phyloP scores from a whole-genome alignment of 192 early-diverging fungal species.

The Backusella parvicylindrica region DNA sequence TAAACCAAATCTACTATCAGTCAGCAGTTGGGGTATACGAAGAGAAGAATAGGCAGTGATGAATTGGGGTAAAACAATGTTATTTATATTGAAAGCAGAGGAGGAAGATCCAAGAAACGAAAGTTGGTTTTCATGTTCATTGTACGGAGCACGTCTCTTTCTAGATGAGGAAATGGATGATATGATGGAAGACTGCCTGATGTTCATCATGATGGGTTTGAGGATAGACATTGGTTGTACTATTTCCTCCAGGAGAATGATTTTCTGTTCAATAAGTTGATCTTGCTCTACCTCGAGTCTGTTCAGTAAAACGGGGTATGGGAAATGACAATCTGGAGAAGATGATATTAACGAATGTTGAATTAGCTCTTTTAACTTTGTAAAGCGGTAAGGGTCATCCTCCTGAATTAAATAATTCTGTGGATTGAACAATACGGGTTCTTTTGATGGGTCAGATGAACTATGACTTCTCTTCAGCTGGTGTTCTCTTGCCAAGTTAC shows the following conservation, averaged over 20 bases:
- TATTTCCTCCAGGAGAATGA: background rate
- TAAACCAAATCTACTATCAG: constrained; percentile 1
- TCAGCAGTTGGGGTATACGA: background rate
- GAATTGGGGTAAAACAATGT: constrained; percentile 3
- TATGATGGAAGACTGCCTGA: constrained; percentile 13
- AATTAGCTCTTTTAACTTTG: constrained; percentile 41
- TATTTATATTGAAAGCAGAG: background rate
- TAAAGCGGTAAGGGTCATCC: constrained; percentile 37
- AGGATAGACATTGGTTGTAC: constrained; percentile 10
- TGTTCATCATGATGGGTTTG: constrained; percentile 27
- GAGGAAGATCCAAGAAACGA: background rate
- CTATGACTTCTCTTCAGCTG: background rate
- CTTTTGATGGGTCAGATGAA: background rate
- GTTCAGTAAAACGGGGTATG: constrained; percentile 71
- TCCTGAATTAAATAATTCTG: background rate
- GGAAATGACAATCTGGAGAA: constrained; percentile 75
- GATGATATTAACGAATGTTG: constrained; percentile 67
- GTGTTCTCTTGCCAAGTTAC: background rate
- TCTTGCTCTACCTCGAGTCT: constrained; percentile 56
- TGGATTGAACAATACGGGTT: too few relatives aligned
- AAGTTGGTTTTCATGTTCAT: background rate
- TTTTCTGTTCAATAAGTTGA: constrained; percentile 7
- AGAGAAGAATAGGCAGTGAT: constrained; percentile 13
- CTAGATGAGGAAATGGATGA: background rate
- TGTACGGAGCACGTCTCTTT: background rate